Evolutionary conservation across 164 flowering plant genomes (phyloP).

Genomic region (Stephania japonica): DNA sequence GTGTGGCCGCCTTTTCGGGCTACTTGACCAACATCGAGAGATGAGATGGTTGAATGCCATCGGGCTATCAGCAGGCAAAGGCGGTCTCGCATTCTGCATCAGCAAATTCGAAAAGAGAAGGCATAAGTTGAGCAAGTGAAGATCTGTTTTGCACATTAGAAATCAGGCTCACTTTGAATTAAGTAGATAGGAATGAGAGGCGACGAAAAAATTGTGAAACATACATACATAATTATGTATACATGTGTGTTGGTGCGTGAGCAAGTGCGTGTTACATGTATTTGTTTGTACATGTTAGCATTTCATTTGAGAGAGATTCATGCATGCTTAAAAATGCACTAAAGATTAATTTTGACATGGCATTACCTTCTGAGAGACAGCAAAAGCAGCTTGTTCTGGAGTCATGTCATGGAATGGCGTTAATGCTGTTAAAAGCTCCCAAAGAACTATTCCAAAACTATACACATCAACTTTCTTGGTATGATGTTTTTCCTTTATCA

Average conservation of each 20-base stretch:
- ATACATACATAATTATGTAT: neutral
- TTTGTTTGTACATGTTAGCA: neutral
- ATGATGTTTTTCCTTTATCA: constrained; percentile 82
- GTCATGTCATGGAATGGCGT: constrained; percentile 93
- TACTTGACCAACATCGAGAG: constrained; percentile 78
- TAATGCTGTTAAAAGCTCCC: constrained; percentile 92
- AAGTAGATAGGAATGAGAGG: too few relatives aligned
- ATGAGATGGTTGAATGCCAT: constrained; percentile 58
- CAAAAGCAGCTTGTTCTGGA: constrained; percentile 98
- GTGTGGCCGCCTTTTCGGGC: constrained; percentile 75
- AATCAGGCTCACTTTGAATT: neutral
- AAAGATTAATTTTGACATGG: neutral
- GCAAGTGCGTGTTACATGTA: neutral
- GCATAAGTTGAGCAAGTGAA: too few relatives aligned
- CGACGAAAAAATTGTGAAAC: neutral
- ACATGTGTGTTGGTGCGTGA: neutral
- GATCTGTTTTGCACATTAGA: neutral
- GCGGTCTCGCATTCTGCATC: constrained; percentile 90
- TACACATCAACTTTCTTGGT: constrained; percentile 94
- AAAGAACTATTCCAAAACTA: constrained; percentile 88
- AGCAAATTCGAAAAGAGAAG: constrained; percentile 2
- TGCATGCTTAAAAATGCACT: neutral
- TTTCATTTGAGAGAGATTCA: neutral
- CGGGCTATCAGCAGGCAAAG: constrained; percentile 63
- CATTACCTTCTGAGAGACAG: constrained; percentile 87